Conservation (phyloP, 192 early-diverging fungal species). For the Irineochytrium annulatum region DNA sequence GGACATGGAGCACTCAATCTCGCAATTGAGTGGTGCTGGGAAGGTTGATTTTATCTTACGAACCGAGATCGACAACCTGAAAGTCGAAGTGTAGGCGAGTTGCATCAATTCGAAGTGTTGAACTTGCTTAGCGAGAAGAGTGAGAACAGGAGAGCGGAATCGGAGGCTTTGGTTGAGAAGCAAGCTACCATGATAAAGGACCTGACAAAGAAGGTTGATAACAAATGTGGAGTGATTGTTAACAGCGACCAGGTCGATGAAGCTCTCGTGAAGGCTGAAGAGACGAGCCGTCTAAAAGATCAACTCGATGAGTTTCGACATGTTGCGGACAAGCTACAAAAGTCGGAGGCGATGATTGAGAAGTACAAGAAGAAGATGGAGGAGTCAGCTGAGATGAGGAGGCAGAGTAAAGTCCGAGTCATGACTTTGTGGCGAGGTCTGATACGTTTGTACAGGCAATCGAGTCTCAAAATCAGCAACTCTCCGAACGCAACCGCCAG, state of each 20-base stretch:
- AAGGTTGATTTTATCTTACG: conserved; percentile 79
- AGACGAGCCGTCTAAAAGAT: conserved; percentile 72
- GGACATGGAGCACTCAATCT: conserved; percentile 74
- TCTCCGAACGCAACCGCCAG: conserved; percentile 65
- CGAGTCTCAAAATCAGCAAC: conserved; percentile 71
- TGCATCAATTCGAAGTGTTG: background rate
- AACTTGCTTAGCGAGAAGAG: conserved; percentile 59
- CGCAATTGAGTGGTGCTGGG: conserved; percentile 68
- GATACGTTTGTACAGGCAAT: conserved; percentile 34
- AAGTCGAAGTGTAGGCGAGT: conserved; percentile 69
- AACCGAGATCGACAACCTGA: conserved; percentile 82
- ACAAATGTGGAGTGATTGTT: background rate
- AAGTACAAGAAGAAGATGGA: conserved; percentile 96
- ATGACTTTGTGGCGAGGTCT: background rate
- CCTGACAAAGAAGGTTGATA: conserved; percentile 43
- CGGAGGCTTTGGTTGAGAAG: conserved; percentile 57
- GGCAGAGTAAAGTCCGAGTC: conserved; percentile 61
- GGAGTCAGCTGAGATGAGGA: conserved; percentile 74
- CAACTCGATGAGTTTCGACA: conserved; percentile 89
- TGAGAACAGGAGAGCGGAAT: conserved; percentile 68
- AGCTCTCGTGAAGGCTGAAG: conserved; percentile 47
- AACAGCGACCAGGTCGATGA: conserved; percentile 40
- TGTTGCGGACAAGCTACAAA: conserved; percentile 85
- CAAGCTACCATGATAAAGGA: conserved; percentile 62
- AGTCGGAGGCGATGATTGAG: conserved; percentile 90